Percentiles rank a stretch among this genome's conserved stretches.
These are phyloP conservation scores for Hypoxylon sp. DNA, from an alignment of 2,329 filamentous ascomycete genomes.

Conservation along the genomic window DNA sequence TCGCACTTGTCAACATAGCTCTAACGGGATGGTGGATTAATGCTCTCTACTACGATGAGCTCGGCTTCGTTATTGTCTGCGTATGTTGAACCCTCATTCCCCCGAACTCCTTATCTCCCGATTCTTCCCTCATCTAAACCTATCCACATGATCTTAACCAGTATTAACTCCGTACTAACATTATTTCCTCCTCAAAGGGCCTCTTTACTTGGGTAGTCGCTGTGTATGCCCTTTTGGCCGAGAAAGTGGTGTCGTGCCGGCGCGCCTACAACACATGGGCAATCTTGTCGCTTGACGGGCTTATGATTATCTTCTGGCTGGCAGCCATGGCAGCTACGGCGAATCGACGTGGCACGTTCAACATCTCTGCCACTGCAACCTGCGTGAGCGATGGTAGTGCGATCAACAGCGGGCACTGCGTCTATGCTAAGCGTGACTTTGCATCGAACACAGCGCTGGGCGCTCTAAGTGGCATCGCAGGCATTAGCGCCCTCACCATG, in stretches of 20 bases:
- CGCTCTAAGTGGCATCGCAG: constrained; percentile 59
- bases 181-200: constrained; percentile 52
- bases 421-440: constrained; percentile 51
- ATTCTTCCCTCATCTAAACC: not conserved
- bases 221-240: constrained; percentile 60
- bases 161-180: not conserved
- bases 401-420: constrained; percentile 58
- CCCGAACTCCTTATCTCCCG: not conserved
- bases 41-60: constrained; percentile 57
- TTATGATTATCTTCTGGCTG: constrained; percentile 65
- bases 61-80: constrained; percentile 60
- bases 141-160: constrained; percentile 10
- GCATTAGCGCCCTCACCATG: constrained; percentile 59
- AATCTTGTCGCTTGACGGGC: constrained; percentile 60
- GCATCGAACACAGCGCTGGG: constrained; percentile 56
- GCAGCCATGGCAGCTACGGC: constrained; percentile 60
- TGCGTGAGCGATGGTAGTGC: constrained; percentile 58
- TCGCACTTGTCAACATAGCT: constrained; percentile 62
- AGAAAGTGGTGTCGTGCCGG: constrained; percentile 57
- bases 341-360: constrained; percentile 57
- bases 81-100: constrained; percentile 52
- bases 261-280: constrained; percentile 62
- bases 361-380: constrained; percentile 52
- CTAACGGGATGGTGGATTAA: constrained; percentile 60
- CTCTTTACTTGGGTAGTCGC: constrained; percentile 64